phyloP scores from a whole-genome alignment of 1,284 basidiomycete genomes.

The Athelia psychrophila region DNA sequence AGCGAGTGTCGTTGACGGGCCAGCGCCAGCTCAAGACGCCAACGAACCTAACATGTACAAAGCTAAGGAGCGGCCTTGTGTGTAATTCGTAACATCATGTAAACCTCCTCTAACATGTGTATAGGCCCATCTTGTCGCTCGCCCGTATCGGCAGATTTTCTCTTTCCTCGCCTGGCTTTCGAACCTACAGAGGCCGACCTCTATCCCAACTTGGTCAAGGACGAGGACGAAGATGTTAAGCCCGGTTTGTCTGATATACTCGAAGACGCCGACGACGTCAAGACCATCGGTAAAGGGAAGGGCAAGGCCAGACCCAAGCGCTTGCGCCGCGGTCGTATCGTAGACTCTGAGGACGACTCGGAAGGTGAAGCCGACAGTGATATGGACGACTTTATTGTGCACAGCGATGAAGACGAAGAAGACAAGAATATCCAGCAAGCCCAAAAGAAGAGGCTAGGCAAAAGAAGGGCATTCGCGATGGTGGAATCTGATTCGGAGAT shows the following conservation, averaged over 20 bases:
- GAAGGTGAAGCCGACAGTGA: slow-evolving; percentile 34
- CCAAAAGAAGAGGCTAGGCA: slow-evolving; percentile 31
- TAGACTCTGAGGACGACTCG: slow-evolving; percentile 25
- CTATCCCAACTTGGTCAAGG: slow-evolving; percentile 7
- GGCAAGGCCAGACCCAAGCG: slow-evolving; percentile 15
- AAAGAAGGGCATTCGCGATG: slow-evolving; percentile 29
- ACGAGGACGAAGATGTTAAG: slow-evolving; percentile 16
- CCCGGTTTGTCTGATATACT: slow-evolving; percentile 11
- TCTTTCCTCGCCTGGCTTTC: slow-evolving; percentile 46
- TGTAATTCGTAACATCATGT: background rate
- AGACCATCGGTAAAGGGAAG: slow-evolving; percentile 19
- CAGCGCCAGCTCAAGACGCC: slow-evolving; percentile 23
- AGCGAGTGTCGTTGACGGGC: slow-evolving; percentile 38
- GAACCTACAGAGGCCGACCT: slow-evolving; percentile 47
- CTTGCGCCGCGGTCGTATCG: slow-evolving; percentile 18
- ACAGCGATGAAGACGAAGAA: slow-evolving; percentile 45
- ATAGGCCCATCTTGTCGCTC: slow-evolving; percentile 50
- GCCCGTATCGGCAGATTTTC: slow-evolving; percentile 42
- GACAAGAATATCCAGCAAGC: slow-evolving; percentile 38
- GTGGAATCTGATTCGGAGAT: slow-evolving; percentile 48
- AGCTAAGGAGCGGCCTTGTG: slow-evolving; percentile 43
- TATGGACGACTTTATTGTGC: slow-evolving; percentile 53
- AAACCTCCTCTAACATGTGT: background rate
- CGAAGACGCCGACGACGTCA: slow-evolving; percentile 5
- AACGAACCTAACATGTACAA: slow-evolving; percentile 29